Evolutionary conservation across 1,284 basidiomycete genomes (phyloP).

Genomic region (Abortiporus biennis): DNA sequence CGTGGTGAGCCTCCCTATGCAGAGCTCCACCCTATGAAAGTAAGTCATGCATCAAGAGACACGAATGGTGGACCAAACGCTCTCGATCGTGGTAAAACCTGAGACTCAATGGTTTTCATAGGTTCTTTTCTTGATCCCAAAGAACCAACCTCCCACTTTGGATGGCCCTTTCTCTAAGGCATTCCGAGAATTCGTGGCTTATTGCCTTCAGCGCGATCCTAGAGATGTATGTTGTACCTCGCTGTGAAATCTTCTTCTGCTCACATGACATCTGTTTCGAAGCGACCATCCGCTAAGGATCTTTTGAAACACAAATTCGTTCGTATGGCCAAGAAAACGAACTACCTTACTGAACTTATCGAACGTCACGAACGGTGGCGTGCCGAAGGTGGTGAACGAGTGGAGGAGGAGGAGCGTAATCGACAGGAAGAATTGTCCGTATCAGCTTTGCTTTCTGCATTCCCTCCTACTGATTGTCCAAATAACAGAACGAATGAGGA

Average conservation of each 20-base stretch:
- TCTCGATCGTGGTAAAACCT: not conserved
- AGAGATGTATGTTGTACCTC: constrained; percentile 57
- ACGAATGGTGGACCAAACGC: too few relatives aligned
- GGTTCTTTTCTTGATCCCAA: constrained; percentile 97
- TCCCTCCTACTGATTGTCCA: not conserved
- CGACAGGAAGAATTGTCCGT: constrained; percentile 55
- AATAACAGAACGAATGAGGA: constrained; percentile 47
- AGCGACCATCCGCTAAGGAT: constrained; percentile 93
- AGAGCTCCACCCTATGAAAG: constrained; percentile 98
- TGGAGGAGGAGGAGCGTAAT: constrained; percentile 66
- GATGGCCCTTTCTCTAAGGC: constrained; percentile 87
- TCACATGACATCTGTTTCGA: constrained; percentile 7
- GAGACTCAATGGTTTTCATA: too few relatives aligned
- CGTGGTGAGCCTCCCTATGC: constrained; percentile 98
- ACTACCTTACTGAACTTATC: constrained; percentile 91
- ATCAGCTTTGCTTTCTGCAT: not conserved
- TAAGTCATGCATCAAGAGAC: constrained; percentile 21
- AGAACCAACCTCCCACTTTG: constrained; percentile 90
- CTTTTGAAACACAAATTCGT: constrained; percentile 96
- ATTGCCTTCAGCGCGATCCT: constrained; percentile 92
- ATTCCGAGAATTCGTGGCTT: constrained; percentile 91
- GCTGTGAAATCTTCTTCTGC: not conserved
- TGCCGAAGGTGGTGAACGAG: constrained; percentile 79
- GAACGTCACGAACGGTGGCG: constrained; percentile 93
- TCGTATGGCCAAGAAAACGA: constrained; percentile 90